phyloP scores from a whole-genome alignment of 2,329 filamentous ascomycete species.

The Pseudogymnoascus sp. region DNA sequence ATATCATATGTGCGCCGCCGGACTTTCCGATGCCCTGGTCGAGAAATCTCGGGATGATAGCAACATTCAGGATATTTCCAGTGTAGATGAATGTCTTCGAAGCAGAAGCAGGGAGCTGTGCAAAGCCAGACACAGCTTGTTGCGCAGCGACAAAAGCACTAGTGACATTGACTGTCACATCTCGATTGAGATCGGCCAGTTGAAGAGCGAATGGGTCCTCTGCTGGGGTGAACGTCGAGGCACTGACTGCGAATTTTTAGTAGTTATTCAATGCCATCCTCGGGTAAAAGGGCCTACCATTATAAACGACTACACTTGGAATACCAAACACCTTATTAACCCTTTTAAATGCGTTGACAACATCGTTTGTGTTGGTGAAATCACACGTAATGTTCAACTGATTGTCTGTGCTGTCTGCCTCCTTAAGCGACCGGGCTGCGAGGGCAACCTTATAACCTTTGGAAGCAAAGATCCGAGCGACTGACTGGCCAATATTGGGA shows the following conservation, averaged over 20 bases:
- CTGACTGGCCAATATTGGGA: conserved; percentile 31
- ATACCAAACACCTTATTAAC: conserved; percentile 29
- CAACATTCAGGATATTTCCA: conserved; percentile 35
- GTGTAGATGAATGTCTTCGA: conserved; percentile 39
- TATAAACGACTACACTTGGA: conserved; percentile 41
- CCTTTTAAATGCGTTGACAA: conserved; percentile 33
- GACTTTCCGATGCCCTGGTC: conserved; percentile 35
- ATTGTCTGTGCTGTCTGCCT: conserved; percentile 25
- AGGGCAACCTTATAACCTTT: conserved; percentile 38
- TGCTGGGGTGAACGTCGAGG: conserved; percentile 17
- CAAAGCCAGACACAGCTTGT: conserved; percentile 30
- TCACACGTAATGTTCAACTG: conserved; percentile 31
- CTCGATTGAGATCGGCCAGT: conserved; percentile 25
- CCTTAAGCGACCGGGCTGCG: conserved; percentile 27
- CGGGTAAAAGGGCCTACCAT: conserved; percentile 23
- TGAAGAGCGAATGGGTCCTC: conserved; percentile 24
- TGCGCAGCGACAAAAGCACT: conserved; percentile 35
- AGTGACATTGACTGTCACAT: conserved; percentile 33
- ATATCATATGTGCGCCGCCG: conserved; percentile 30
- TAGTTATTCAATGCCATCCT: neutral
- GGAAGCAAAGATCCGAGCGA: conserved; percentile 31
- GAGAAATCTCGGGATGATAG: conserved; percentile 27
- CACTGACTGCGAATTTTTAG: conserved; percentile 17
- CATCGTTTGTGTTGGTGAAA: conserved; percentile 30
- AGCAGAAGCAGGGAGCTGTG: conserved; percentile 19